Base-by-base conservation (phyloP, 2,329 filamentous ascomycete species). In the Calonectria naviculata region DNA sequence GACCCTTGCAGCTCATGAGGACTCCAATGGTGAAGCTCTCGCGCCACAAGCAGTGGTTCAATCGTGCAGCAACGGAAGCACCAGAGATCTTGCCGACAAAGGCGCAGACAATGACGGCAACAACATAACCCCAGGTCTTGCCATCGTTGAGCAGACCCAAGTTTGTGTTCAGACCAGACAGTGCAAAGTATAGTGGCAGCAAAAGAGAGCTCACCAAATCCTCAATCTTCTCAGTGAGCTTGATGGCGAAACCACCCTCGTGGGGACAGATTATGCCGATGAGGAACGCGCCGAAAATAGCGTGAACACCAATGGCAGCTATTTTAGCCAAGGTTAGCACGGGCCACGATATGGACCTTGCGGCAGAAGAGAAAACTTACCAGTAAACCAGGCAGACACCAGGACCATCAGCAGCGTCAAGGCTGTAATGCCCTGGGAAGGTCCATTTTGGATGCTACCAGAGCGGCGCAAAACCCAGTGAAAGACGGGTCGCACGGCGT, bases 1-100 rank as follows among this genome's bases (percentile, higher is more conserved):
- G 87, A 78, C 96, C 96, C 83, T 98, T 98, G 83, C 96, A 98
- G 83, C 94, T 97, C 96, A 98, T 98, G 78, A 98, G 84, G 19
- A 93, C 91, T 17, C 96, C 96, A 75, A 98, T 97, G 1, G 94
- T 91, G 36, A 97, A 90, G 68, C 93, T 95, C 81, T 98, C 96
- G 70, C 95, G 90, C 96, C 96, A 98, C 62, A 98, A 86, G 29
- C 93, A 95, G 77, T 91, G 94, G 4, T 67, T 71, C 9, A 91
- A 79, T 41, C 91, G 90, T 0, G 96, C 95, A 9, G 95, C 95
- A 1, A 97, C 70, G 0, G 94, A 92, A 21, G 94, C 95, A 47
- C 95, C 96, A 15, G 92, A 86, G 63, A 98, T 93, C 82, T 98
- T 98, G 60, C 93, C 94, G 26, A 91, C 85, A 79, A 98, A 97